Base-by-base conservation (phyloP, 192 early-diverging fungal species). In the Umbelopsis vinacea region DNA sequence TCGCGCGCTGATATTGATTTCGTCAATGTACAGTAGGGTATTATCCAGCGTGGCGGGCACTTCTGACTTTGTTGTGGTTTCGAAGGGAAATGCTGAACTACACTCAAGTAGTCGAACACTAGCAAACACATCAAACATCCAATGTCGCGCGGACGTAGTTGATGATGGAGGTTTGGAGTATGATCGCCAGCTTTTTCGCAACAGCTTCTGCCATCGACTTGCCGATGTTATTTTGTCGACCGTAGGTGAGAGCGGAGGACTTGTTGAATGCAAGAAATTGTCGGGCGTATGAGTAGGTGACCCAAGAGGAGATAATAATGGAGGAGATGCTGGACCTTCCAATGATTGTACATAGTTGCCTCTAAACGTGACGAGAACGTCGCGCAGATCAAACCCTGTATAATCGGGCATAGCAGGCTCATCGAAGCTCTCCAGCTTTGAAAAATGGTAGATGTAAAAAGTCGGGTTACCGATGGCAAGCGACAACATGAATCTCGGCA, bases 141-240 rank as follows among this genome's bases (percentile, higher is more conserved):
- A 63, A 37, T 12, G 23, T 17, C 33, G 38, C 17, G 15, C 26
- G 0, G 23, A 12, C 4, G 12, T 37, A 54, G 0, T 8, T 4
- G 33, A 63, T n/a, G 57, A 37, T 37, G 57, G 57, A 29, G 57
- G 37, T 63, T 63, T 63, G 14, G 54, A 6, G 26, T 17, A 19
- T 10, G 33, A 35, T n/a, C 57, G 8, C 57, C 57, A 63, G 19
- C 57, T 63, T 63, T n/a, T 63, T 15, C 57, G 57, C 33, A 63
- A 17, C 12, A 63, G 33, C 33, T 22, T 63, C n/a, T 63, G 23
- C 57, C 57, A 63, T 63, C 57, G 57, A 63, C 29, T 63, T 4
- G 57, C n/a, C 12, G 23, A 8, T 4, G 33, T 29, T 2, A 33
- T 26, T 37, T 14, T 29, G 2, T 29, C 29, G 26, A 19, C 0